Evolutionary conservation across 2,329 filamentous ascomycete species (phyloP).

Genomic region (Ramularia endophylla): DNA sequence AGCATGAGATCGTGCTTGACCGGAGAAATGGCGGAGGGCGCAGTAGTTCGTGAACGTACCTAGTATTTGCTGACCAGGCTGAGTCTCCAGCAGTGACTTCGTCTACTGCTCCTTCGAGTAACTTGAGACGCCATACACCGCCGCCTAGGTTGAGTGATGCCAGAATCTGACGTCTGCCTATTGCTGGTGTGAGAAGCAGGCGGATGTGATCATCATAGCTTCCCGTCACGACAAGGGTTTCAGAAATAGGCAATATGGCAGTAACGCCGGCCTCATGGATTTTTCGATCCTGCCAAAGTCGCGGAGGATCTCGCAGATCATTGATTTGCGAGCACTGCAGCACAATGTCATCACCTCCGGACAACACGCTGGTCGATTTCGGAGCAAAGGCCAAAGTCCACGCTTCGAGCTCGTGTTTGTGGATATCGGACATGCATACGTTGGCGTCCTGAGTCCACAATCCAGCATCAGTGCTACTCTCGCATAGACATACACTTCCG

Average conservation of each 20-base stretch:
- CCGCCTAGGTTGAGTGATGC: conserved; percentile 63
- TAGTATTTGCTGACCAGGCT: conserved; percentile 6
- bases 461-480: conserved; percentile 5
- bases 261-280: conserved; percentile 81
- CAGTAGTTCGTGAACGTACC: conserved; percentile 8
- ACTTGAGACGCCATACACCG: conserved; percentile 81
- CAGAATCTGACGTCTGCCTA: conserved; percentile 47
- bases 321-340: conserved; percentile 34
- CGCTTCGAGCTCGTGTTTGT: conserved; percentile 56
- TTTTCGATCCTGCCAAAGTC: conserved; percentile 45
- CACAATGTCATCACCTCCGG: conserved; percentile 71
- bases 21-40: not conserved
- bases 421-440: conserved; percentile 21
- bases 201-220: conserved; percentile 86
- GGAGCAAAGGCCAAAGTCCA: conserved; percentile 62
- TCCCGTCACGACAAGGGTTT: conserved; percentile 67
- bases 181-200: conserved; percentile 47
- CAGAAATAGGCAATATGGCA: conserved; percentile 67
- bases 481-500: conserved; percentile 48
- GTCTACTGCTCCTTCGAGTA: conserved; percentile 38
- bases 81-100: conserved; percentile 7
- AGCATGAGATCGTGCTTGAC: conserved; percentile 1
- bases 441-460: conserved; percentile 35
- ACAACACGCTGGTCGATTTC: conserved; percentile 43
- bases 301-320: conserved; percentile 1